Evolutionary conservation across 1,284 basidiomycete genomes (phyloP).

Genomic region (Cutaneotrichosporon spelunceum): DNA sequence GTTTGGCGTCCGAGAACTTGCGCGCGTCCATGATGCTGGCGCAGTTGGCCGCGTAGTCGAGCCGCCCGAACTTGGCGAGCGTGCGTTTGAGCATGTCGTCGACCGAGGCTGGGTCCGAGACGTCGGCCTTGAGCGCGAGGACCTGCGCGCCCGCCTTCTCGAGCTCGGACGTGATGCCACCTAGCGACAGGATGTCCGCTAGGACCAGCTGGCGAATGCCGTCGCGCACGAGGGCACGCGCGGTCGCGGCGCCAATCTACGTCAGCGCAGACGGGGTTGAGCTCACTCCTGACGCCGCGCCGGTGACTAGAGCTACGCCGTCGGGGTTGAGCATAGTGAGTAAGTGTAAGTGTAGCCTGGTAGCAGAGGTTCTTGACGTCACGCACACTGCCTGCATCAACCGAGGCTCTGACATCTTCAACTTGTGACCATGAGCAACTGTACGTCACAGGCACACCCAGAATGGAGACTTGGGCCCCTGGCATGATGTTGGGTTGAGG

Average conservation of each 20-base stretch:
- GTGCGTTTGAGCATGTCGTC: slow-evolving; percentile 10
- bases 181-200: slow-evolving; percentile 14
- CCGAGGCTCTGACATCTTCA: too few species aligned
- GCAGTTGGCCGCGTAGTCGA: slow-evolving; percentile 40
- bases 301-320: slow-evolving; percentile 29
- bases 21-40: slow-evolving; percentile 23
- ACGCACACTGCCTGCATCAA: too few species aligned
- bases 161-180: slow-evolving; percentile 10
- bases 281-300: slow-evolving; percentile 26
- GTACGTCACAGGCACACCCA: too few species aligned
- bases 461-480: too few species aligned
- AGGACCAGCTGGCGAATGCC: slow-evolving; percentile 14
- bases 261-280: not conserved
- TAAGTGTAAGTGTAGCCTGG: not conserved
- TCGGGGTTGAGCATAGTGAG: slow-evolving; percentile 8
- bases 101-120: slow-evolving; percentile 18
- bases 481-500: too few species aligned
- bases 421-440: too few species aligned
- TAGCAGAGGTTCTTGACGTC: too few species aligned
- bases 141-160: not conserved
- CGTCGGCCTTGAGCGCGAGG: slow-evolving; percentile 15
- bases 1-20: slow-evolving; percentile 3
- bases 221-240: slow-evolving; percentile 13
- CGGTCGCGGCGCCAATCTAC: slow-evolving; percentile 18
- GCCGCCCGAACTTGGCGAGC: slow-evolving; percentile 28